Percentiles rank a stretch among this genome's conserved stretches.
Conservation (phyloP, 2,329 filamentous ascomycete genomes). For the Alternaria brassicae region DNA sequence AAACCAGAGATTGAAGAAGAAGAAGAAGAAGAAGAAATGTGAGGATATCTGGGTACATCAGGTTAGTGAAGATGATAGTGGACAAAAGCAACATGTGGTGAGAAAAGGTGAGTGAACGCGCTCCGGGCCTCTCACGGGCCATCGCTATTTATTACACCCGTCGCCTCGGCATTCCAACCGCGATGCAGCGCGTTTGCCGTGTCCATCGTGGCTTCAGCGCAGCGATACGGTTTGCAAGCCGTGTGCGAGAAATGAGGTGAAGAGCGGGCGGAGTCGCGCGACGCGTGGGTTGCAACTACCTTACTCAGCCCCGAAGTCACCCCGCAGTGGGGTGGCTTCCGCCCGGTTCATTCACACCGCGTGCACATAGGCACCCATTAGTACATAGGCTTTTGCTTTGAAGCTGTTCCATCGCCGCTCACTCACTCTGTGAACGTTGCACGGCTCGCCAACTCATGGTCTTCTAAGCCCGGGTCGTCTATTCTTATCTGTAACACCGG, state of each 20-base stretch:
- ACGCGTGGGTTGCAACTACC: constrained; percentile 10
- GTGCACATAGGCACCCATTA: constrained; percentile 5
- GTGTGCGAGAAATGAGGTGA: neutral
- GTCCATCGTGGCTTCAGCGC: constrained; percentile 3
- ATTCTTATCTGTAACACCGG: constrained; percentile 32
- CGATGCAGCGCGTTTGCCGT: constrained; percentile 6
- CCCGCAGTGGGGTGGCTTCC: constrained; percentile 30
- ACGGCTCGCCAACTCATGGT: constrained; percentile 3
- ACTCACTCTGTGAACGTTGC: neutral
- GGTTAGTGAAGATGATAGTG: constrained; percentile 9
- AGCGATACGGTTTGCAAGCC: neutral
- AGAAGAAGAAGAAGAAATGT: neutral
- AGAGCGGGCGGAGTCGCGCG: constrained; percentile 6
- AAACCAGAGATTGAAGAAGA: constrained; percentile 25
- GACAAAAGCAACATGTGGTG: constrained; percentile 2
- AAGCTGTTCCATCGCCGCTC: neutral
- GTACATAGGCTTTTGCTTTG: neutral
- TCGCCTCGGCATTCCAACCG: constrained; percentile 8
- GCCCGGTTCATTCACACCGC: constrained; percentile 25
- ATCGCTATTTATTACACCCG: constrained; percentile 15
- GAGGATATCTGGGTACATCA: constrained; percentile 7
- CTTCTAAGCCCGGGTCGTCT: constrained; percentile 4
- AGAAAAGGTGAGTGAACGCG: constrained; percentile 17
- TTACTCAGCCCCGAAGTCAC: constrained; percentile 31
- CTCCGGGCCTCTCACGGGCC: constrained; percentile 35